phyloP scores from a whole-genome alignment of 129 eudicot genomes.

The Mikania micrantha region DNA sequence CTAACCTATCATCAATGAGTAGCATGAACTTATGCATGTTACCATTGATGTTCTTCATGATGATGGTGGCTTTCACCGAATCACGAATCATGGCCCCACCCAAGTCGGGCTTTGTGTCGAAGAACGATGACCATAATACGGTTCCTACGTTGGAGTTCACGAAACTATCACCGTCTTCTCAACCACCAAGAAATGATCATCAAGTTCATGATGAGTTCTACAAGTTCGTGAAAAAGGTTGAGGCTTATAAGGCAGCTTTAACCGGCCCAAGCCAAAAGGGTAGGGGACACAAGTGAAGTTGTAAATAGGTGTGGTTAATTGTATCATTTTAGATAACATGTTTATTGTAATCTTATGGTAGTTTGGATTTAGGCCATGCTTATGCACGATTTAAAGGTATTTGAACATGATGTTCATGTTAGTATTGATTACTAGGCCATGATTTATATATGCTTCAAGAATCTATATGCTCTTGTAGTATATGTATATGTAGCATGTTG shows the following conservation, averaged over 20 bases:
- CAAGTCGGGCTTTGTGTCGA: constrained; percentile 18
- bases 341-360: constrained; percentile 1
- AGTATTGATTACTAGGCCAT: constrained; percentile 16
- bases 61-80: constrained; percentile 16
- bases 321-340: background rate
- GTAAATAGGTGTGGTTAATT: constrained; percentile 20
- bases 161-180: background rate
- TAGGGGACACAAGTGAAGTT: constrained; percentile 36
- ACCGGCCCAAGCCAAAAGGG: constrained; percentile 41
- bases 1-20: constrained; percentile 31
- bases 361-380: constrained; percentile 2
- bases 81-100: constrained; percentile 22
- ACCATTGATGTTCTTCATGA: constrained; percentile 23
- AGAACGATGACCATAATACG: constrained; percentile 10
- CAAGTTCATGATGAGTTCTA: constrained; percentile 8
- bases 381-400: background rate
- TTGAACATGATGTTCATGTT: constrained; percentile 3
- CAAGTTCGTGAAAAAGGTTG: constrained; percentile 6
- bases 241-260: constrained; percentile 25
- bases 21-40: constrained; percentile 9
- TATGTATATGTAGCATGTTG: background rate
- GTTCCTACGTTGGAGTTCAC: constrained; percentile 17
- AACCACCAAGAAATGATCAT: constrained; percentile 12
- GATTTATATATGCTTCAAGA: constrained; percentile 1
- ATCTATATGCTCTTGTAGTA: background rate